Evolutionary conservation across 116 monocot genomes (phyloP).

Genomic region (Phalaenopsis hybrid): DNA sequence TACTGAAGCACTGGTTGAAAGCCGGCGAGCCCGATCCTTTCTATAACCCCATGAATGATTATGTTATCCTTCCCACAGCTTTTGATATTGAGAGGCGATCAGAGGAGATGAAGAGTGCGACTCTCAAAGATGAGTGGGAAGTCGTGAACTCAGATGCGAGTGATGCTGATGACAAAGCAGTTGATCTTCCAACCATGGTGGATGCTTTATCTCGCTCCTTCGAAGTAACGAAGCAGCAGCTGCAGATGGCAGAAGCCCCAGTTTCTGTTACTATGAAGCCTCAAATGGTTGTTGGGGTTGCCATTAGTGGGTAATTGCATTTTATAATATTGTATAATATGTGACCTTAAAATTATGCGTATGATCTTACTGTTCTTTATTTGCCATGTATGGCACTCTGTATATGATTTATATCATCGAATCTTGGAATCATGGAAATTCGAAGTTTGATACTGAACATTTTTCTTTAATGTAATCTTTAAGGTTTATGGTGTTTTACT

Average conservation of each 20-base stretch:
- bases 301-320: neutral
- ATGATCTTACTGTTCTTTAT: neutral
- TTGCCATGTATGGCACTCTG: neutral
- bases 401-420: neutral
- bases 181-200: constrained; percentile 16
- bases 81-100: constrained; percentile 45
- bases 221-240: constrained; percentile 1
- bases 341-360: neutral
- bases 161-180: neutral
- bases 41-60: constrained; percentile 88
- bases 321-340: neutral
- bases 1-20: constrained; percentile 83
- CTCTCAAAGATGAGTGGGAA: constrained; percentile 76
- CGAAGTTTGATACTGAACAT: neutral
- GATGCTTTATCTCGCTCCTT: constrained; percentile 8
- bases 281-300: neutral
- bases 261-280: neutral
- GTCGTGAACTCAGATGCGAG: constrained; percentile 27
- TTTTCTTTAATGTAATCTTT: neutral
- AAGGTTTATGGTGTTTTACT: too few species aligned
- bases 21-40: constrained; percentile 93
- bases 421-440: neutral
- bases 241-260: constrained; percentile 1
- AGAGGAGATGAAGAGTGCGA: constrained; percentile 20
- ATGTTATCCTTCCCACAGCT: constrained; percentile 80